phyloP scores from a whole-genome alignment of 352 stramenopile genomes.

The Porosira glacialis region DNA sequence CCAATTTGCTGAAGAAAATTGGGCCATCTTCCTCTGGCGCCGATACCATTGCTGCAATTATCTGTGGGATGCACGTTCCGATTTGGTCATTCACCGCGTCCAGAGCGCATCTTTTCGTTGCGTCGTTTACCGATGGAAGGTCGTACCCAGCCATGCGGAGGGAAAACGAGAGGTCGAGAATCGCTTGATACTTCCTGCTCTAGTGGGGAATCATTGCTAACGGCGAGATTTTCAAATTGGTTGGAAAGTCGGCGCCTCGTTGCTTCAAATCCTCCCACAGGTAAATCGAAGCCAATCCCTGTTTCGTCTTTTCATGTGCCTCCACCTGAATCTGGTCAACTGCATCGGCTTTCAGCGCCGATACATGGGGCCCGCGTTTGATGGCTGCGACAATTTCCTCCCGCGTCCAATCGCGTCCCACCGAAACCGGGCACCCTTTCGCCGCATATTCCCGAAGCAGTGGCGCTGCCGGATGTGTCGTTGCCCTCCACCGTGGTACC shows the following conservation, averaged over 20 bases:
- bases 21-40: too few species aligned
- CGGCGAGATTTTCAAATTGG: conserved; percentile 5
- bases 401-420: conserved; percentile 8
- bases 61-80: too few species aligned
- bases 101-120: conserved; percentile 2
- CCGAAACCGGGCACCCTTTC: conserved; percentile 13
- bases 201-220: conserved; percentile 19
- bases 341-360: conserved; percentile 5
- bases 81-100: conserved; percentile 10
- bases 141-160: not conserved
- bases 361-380: conserved; percentile 10
- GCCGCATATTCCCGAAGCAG: conserved; percentile 10
- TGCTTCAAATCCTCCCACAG: conserved; percentile 8
- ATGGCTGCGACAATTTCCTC: conserved; percentile 13
- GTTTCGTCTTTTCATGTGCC: conserved; percentile 1
- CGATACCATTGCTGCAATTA: too few species aligned
- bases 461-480: conserved; percentile 9
- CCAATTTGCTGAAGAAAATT: conserved; percentile 4
- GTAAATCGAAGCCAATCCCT: not conserved
- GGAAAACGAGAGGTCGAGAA: conserved; percentile 14
- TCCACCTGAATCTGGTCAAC: conserved; percentile 4
- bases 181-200: not conserved
- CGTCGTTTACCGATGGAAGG: conserved; percentile 3
- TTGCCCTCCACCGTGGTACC: not conserved
- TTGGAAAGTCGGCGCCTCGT: conserved; percentile 4